Evolutionary conservation across 371 early-diverging fungal species (phyloP).

Genomic region (Mucor irregularis): DNA sequence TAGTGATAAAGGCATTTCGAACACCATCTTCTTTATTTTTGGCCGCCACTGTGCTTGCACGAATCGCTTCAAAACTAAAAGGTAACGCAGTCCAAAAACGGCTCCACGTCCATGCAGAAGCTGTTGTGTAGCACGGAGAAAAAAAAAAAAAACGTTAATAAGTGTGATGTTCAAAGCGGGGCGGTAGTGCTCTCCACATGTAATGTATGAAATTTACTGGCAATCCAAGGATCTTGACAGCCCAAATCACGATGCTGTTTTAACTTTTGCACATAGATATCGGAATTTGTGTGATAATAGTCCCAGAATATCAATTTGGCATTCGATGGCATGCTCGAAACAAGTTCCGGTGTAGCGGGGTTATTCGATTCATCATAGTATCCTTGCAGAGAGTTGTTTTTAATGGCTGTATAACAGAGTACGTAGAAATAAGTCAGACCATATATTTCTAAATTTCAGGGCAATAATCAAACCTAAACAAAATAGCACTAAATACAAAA

Average conservation of each 20-base stretch:
- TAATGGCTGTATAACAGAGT: slow-evolving; percentile 68
- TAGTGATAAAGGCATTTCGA: slow-evolving; percentile 75
- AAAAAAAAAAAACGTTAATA: too few relatives aligned
- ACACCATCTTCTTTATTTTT: slow-evolving; percentile 62
- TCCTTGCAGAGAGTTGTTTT: slow-evolving; percentile 75
- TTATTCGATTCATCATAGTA: slow-evolving; percentile 75
- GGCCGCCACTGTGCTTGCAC: slow-evolving; percentile 74
- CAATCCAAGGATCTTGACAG: slow-evolving; percentile 79
- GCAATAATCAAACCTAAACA: slow-evolving; percentile 48
- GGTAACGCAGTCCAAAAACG: slow-evolving; percentile 82
- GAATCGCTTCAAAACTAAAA: slow-evolving; percentile 76
- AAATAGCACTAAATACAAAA: slow-evolving; percentile 55
- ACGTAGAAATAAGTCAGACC: too few relatives aligned
- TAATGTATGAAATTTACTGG: slow-evolving; percentile 37
- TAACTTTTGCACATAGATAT: slow-evolving; percentile 73
- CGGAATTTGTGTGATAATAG: slow-evolving; percentile 77
- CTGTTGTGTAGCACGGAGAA: too few relatives aligned
- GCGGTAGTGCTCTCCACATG: too few relatives aligned
- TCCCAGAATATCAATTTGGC: slow-evolving; percentile 87
- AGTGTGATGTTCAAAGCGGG: too few relatives aligned
- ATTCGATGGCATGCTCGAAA: slow-evolving; percentile 63
- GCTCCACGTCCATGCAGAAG: slow-evolving; percentile 84
- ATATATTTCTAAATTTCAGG: background rate
- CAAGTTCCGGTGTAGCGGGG: slow-evolving; percentile 56
- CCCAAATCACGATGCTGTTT: slow-evolving; percentile 82